A percentile compares a stretch with the other conserved stretches of the same genome.
phyloP scores from a whole-genome alignment of 179 eudicot species.

The Spinacia oleracea region DNA sequence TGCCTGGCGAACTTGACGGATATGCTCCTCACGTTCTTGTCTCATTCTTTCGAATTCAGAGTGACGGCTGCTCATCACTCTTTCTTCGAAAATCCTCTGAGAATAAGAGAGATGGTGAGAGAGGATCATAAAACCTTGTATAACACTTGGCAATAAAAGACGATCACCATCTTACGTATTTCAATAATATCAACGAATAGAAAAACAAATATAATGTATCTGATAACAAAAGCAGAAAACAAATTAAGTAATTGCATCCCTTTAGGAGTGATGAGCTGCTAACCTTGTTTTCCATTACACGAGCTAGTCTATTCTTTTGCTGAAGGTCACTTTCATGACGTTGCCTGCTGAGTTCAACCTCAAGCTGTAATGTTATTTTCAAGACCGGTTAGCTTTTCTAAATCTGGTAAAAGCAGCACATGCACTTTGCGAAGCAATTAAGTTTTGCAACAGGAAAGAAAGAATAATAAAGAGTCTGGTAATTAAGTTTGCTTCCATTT shows the following conservation, averaged over 20 bases:
- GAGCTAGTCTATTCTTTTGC: conserved; percentile 70
- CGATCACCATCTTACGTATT: neutral
- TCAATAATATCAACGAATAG: neutral
- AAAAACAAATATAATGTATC: neutral
- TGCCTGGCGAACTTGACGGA: conserved; percentile 43
- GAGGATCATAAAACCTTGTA: neutral
- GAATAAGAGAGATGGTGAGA: neutral
- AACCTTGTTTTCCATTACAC: conserved; percentile 75
- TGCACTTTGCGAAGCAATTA: neutral
- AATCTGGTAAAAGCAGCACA: neutral
- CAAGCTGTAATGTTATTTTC: conserved; percentile 47
- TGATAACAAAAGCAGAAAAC: neutral
- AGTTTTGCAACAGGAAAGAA: neutral
- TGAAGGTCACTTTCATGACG: conserved; percentile 71
- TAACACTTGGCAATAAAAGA: neutral
- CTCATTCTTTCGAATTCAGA: conserved; percentile 53
- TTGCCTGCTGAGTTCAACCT: conserved; percentile 74
- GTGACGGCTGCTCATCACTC: conserved; percentile 44
- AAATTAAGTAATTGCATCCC: neutral
- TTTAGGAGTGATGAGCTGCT: conserved; percentile 1
- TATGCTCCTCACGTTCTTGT: conserved; percentile 59
- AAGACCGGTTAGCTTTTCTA: neutral
- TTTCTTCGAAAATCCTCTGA: conserved; percentile 54
- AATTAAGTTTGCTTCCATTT: neutral
- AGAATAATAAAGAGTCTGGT: neutral